Percentiles rank a stretch among this genome's conserved stretches.
These are phyloP conservation scores for Cutaneotrichosporon sp. DNA, from an alignment of 1,284 basidiomycete genomes.

Conservation along the genomic window DNA sequence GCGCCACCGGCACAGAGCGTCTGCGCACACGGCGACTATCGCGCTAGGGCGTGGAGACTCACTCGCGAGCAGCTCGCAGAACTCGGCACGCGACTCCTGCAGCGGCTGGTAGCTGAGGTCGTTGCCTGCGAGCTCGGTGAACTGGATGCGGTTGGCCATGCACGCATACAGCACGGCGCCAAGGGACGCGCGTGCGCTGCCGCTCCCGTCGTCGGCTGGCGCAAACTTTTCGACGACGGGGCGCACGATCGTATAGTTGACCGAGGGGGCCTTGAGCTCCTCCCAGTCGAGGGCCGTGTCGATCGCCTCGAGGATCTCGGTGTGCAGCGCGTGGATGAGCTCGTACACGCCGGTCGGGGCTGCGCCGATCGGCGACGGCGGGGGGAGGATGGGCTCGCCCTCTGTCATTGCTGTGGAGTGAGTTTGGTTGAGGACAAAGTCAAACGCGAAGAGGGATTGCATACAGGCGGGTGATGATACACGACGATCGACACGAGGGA, in stretches of 20 bases:
- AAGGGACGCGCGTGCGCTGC: slow-evolving; percentile 16
- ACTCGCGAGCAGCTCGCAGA: slow-evolving; percentile 78
- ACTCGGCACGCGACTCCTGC: slow-evolving; percentile 67
- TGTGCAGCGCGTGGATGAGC: slow-evolving; percentile 48
- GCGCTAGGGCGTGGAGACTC: slow-evolving; percentile 20
- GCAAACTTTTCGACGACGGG: slow-evolving; percentile 73
- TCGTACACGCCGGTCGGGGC: slow-evolving; percentile 29
- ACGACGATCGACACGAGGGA: no score
- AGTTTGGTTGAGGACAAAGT: neutral
- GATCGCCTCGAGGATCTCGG: slow-evolving; percentile 45
- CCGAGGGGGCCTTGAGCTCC: slow-evolving; percentile 75
- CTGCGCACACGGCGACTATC: no score
- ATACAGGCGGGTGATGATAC: no score
- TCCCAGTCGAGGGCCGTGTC: slow-evolving; percentile 81
- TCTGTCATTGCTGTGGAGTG: neutral
- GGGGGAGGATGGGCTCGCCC: neutral
- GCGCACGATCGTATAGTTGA: slow-evolving; percentile 78
- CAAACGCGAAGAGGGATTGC: neutral
- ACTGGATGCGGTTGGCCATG: slow-evolving; percentile 52
- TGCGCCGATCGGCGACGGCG: neutral
- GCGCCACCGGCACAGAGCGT: neutral
- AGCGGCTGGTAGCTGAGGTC: slow-evolving; percentile 75
- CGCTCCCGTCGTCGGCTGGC: slow-evolving; percentile 60
- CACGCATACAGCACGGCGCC: slow-evolving; percentile 44
- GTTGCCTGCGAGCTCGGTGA: slow-evolving; percentile 57